Conservation (phyloP, 805 yeast species). For the Pichia sporocuriosa region DNA sequence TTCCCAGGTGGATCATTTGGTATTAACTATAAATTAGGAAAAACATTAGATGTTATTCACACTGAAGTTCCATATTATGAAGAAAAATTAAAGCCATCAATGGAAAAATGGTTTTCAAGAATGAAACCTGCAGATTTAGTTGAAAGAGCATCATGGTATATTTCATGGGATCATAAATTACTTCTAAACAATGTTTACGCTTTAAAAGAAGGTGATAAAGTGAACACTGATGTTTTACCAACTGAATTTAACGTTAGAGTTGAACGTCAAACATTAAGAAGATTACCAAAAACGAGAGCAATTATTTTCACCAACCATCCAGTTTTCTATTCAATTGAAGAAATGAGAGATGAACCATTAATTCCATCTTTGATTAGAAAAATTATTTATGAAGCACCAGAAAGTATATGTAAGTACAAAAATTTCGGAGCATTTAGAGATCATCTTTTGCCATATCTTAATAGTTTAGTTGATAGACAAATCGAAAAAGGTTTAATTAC, state of each 20-base stretch:
- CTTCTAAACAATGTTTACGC: constrained; percentile 51
- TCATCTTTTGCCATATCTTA: constrained; percentile 53
- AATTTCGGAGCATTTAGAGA: constrained; percentile 53
- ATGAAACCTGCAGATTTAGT: constrained; percentile 58
- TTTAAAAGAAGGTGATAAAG: constrained; percentile 37
- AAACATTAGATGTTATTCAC: constrained; percentile 56
- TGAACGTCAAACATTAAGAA: constrained; percentile 64
- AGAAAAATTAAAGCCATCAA: constrained; percentile 55
- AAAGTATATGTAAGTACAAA: constrained; percentile 57
- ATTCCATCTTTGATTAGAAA: constrained; percentile 60
- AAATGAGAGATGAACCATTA: constrained; percentile 74
- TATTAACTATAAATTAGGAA: constrained; percentile 52
- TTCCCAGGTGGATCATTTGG: constrained; percentile 77
- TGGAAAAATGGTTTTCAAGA: constrained; percentile 67
- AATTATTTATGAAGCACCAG: constrained; percentile 60
- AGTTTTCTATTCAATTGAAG: constrained; percentile 69
- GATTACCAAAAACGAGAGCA: constrained; percentile 58
- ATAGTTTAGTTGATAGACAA: constrained; percentile 51
- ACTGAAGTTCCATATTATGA: constrained; percentile 64
- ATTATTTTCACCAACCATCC: constrained; percentile 74
- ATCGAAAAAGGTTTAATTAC: constrained; percentile 46
- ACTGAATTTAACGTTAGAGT: constrained; percentile 59
- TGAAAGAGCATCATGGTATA: constrained; percentile 71
- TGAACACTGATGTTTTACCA: constrained; percentile 38
- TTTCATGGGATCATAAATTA: constrained; percentile 66